Conservation (phyloP, 306 rosid species). For the Parietaria judaica region DNA sequence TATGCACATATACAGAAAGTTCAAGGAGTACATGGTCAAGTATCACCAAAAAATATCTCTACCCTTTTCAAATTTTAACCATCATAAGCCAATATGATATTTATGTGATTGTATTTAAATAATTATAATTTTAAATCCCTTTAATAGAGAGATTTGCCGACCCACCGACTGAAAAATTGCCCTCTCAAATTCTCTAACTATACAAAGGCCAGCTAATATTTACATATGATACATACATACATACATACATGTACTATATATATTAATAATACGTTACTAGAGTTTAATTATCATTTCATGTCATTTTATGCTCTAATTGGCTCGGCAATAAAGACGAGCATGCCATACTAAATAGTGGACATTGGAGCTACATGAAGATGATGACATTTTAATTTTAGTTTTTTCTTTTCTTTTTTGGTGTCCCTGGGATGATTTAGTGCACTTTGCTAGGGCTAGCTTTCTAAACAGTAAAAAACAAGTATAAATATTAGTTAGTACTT, state of each 20-base stretch:
- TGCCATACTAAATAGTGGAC: conserved; percentile 18
- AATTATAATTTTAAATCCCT: conserved; percentile 4
- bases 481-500: neutral
- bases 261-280: conserved; percentile 11
- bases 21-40: no score
- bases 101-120: neutral
- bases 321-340: conserved; percentile 28
- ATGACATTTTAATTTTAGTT: neutral
- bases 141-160: conserved; percentile 40
- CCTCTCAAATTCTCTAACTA: conserved; percentile 29
- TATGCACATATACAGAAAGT: no score
- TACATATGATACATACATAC: no score
- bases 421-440: neutral
- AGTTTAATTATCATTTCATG: conserved; percentile 7
- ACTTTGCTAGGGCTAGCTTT: neutral
- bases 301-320: conserved; percentile 22
- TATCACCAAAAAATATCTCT: no score
- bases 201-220: conserved; percentile 22
- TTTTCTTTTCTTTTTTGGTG: neutral
- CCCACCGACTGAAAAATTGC: conserved; percentile 47
- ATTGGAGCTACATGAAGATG: neutral
- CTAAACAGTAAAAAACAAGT: neutral
- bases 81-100: neutral
- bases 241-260: conserved; percentile 1
- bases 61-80: neutral